phyloP scores from a whole-genome alignment of 2,329 filamentous ascomycete genomes.

The Fonsecaea monophora region DNA sequence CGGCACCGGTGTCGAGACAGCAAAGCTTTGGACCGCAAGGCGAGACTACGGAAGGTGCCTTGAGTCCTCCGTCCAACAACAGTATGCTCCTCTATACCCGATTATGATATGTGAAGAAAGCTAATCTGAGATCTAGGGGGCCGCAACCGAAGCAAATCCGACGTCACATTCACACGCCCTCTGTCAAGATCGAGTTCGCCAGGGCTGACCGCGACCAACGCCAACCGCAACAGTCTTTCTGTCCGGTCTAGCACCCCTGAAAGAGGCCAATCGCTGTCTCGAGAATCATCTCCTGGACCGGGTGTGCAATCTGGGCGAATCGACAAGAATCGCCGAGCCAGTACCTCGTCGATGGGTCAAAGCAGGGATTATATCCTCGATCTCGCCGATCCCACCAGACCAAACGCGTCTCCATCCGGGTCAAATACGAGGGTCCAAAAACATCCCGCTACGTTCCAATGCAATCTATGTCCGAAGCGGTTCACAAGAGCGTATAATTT shows the following conservation, averaged over 20 bases:
- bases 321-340: constrained; percentile 51
- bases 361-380: constrained; percentile 83
- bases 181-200: constrained; percentile 40
- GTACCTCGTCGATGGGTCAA: constrained; percentile 56
- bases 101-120: neutral
- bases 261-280: constrained; percentile 44
- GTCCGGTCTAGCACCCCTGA: constrained; percentile 56
- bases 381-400: constrained; percentile 85
- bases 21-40: constrained; percentile 72
- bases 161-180: constrained; percentile 49
- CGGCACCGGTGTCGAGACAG: constrained; percentile 70
- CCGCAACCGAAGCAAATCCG: constrained; percentile 66
- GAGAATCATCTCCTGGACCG: constrained; percentile 51
- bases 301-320: constrained; percentile 39
- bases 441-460: constrained; percentile 96
- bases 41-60: constrained; percentile 72
- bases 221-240: constrained; percentile 38
- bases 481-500: constrained; percentile 98
- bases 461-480: constrained; percentile 87
- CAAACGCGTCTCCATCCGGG: constrained; percentile 63
- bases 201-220: constrained; percentile 41
- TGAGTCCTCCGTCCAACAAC: constrained; percentile 71
- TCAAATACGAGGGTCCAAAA: constrained; percentile 87
- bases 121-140: constrained; percentile 51
- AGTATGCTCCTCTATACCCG: constrained; percentile 14